Evolutionary conservation across 1,139 yeast genomes (phyloP), one percentile per base, ranked within the genome.

Genomic region (Diutina scorzettiae): DNA sequence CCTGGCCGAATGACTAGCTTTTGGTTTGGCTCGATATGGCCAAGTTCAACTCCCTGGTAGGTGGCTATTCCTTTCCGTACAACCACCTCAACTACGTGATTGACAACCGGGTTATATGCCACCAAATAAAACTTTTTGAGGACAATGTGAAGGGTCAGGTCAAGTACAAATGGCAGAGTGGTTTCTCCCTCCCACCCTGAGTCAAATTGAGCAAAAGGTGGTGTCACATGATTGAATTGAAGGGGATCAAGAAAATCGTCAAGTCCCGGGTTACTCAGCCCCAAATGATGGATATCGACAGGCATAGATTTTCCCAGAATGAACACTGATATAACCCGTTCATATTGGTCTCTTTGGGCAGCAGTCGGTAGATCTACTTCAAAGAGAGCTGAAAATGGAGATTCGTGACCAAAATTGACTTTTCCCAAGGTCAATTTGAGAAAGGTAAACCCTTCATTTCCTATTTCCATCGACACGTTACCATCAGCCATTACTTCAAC

Each of bases 111-210:
- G 47, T 77, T 77, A 53, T 53, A 73, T 0, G 76, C 57, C 1
- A 66, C 64, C 42, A 76, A 50, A 48, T 75, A 78, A 7, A 74
- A 64, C 43, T 73, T 76, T 0, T 78, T 70, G 1, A 69, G 60
- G 49, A 76, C 54, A 3, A 76, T 48, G 54, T 76, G 81, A 54
- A 76, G 67, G 0, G 69, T 69, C 1, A 75, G 63, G 6, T 64
- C 69, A 2, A 69, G 43, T 7, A 75, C 51, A 45, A 71, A 70
- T 8, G 57, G 52, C 39, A 34, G 39, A 6, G 37, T n/a, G 11
- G 20, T 24, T 6, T 32, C 37, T 7, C 37, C 37, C 7, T 32
- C 17, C 37, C 37, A 32, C 6, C 21, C 17, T 4, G 20, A 19
- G n/a, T 18, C 37, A n/a, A n/a, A n/a, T n/a, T n/a, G n/a, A n/a